Evolutionary conservation across 2,329 filamentous ascomycete genomes (phyloP).

Genomic region (Phoma sp.): DNA sequence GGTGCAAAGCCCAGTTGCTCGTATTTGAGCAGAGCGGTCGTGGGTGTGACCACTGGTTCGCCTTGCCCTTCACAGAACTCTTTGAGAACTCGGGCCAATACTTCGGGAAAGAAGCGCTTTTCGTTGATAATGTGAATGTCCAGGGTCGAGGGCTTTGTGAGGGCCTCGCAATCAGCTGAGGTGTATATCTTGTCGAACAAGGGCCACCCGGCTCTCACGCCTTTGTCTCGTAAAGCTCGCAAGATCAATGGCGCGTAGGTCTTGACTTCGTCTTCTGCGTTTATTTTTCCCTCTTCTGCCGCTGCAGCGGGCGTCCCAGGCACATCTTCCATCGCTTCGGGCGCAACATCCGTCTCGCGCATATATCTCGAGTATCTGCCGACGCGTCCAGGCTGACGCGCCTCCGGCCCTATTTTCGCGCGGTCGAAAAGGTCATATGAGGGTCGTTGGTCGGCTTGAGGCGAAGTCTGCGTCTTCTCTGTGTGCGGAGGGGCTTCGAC

Average conservation of each 20-base stretch:
- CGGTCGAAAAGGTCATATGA: constrained; percentile 12
- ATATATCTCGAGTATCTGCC: constrained; percentile 30
- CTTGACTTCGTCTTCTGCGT: background rate
- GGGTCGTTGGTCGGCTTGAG: background rate
- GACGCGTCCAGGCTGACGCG: background rate
- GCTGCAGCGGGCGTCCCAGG: background rate
- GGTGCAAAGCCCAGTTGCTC: constrained; percentile 37
- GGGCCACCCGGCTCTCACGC: constrained; percentile 34
- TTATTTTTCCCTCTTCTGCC: background rate
- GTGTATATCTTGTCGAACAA: constrained; percentile 36
- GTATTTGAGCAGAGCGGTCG: constrained; percentile 34
- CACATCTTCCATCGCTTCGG: background rate
- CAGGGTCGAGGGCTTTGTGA: constrained; percentile 25
- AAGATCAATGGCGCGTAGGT: constrained; percentile 16
- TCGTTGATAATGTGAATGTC: constrained; percentile 28
- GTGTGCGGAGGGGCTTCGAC: constrained; percentile 13
- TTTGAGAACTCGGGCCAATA: constrained; percentile 23
- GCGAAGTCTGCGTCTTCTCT: background rate
- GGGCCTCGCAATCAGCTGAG: constrained; percentile 36
- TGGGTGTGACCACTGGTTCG: constrained; percentile 25
- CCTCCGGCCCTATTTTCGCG: background rate
- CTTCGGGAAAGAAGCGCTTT: constrained; percentile 28
- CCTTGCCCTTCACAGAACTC: constrained; percentile 25
- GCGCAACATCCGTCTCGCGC: background rate
- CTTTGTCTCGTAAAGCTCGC: constrained; percentile 1